phyloP scores from a whole-genome alignment of 371 early-diverging fungal genomes.

The Mucor plumbeus region DNA sequence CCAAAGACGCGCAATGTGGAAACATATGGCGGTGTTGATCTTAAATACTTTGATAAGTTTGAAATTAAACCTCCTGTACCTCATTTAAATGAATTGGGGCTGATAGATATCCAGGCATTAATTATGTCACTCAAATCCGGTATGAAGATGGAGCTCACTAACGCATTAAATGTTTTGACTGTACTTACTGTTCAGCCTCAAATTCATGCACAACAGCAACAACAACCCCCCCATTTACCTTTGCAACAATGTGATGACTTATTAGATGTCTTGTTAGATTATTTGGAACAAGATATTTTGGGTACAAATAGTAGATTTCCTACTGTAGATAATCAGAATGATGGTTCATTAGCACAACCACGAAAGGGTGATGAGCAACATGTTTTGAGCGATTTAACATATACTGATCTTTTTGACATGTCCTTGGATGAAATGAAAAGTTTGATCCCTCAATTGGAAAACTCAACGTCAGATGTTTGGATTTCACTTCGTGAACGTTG shows the following conservation, averaged over 20 bases:
- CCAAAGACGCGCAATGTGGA: conserved; percentile 64
- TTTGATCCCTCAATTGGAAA: conserved; percentile 48
- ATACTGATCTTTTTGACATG: conserved; percentile 61
- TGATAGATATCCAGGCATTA: conserved; percentile 76
- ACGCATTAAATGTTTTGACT: conserved; percentile 74
- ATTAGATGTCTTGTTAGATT: conserved; percentile 57
- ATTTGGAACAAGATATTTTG: conserved; percentile 50
- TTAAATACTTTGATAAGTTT: conserved; percentile 67
- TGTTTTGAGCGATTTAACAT: conserved; percentile 27
- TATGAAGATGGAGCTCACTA: conserved; percentile 72
- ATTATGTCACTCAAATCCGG: conserved; percentile 80
- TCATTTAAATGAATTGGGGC: conserved; percentile 63
- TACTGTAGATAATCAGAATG: neutral
- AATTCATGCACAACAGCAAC: conserved; percentile 21
- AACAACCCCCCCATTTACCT: conserved; percentile 26
- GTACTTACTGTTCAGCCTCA: conserved; percentile 52
- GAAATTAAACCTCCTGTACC: conserved; percentile 64
- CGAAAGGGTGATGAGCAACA: conserved; percentile 26
- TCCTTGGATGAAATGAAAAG: conserved; percentile 62
- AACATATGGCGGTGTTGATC: conserved; percentile 76
- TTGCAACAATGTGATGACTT: conserved; percentile 59
- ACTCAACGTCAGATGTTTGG: conserved; percentile 52
- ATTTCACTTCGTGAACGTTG: conserved; percentile 51
- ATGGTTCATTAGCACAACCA: too few species aligned
- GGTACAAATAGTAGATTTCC: conserved; percentile 32